Evolutionary conservation across 495 filamentous ascomycete species (phyloP), one percentile per base, ranked within the genome.

Genomic region (Pyrenopolyporus hunteri): DNA sequence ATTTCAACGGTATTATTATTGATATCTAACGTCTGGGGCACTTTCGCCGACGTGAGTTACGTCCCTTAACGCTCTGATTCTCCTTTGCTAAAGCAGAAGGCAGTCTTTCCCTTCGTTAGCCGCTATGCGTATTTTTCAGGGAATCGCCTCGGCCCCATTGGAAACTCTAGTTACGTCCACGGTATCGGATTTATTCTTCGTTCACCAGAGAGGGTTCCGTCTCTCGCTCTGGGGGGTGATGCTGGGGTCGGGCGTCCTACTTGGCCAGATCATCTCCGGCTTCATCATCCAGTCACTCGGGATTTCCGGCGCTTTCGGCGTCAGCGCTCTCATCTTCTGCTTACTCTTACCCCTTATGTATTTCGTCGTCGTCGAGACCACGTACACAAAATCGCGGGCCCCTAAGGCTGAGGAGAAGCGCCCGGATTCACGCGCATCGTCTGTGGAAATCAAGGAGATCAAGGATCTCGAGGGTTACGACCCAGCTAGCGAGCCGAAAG

Each of bases 91-190:
- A 66, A 4, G 43, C 5, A 47, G 26, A 7, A 14, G 9, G 29
- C 17, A 66, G 63, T 63, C 67, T n/a, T 74, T 72, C 45, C 48
- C 63, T 9, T 74, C 72, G 5, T 49, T 74, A 11, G 72, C 68
- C 2, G 66, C 63, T 6, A 72, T 72, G 56, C 76, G 83, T 8
- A 74, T 85, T 32, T 78, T 85, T 43, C 83, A 85, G 57, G 83
- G 83, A 22, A 76, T 85, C 17, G 82, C 78, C 11, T 66, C 83
- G 52, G 83, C 83, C 4, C 83, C 82, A 0, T 82, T 85, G 36
- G 83, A 85, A 66, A 83, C 81, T 1, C 47, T 84, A 17, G 80
- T 85, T 4, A 85, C 83, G 67, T 81, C 82, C 2, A 83, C 79
- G 43, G 82, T 85, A 13, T 82, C 80, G 26, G 82, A 85, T 70